Conservation (phyloP, 495 filamentous ascomycete species). For the Geoglossum glabrum region DNA sequence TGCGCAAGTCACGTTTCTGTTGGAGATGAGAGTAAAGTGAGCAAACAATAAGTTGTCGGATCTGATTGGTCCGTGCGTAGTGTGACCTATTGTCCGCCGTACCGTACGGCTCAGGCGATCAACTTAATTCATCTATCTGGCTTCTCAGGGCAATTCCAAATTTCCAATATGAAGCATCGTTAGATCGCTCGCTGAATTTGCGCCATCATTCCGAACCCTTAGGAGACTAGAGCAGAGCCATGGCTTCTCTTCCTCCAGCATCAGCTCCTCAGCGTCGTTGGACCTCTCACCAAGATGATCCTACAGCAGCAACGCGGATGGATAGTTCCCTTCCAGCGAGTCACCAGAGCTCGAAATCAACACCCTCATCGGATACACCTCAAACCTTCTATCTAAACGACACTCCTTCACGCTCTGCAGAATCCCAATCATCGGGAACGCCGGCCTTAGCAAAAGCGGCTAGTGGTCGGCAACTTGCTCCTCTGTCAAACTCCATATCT, state of each 20-base stretch:
- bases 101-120: too few relatives aligned
- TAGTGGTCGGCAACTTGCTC: background rate
- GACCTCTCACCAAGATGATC: constrained; percentile 21
- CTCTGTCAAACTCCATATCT: background rate
- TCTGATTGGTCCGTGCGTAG: too few relatives aligned
- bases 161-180: too few relatives aligned
- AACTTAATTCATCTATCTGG: too few relatives aligned
- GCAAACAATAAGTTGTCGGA: too few relatives aligned
- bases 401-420: background rate
- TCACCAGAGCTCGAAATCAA: background rate
- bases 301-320: background rate
- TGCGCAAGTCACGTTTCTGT: too few relatives aligned
- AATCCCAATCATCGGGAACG: background rate
- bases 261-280: constrained; percentile 28
- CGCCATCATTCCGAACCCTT: too few relatives aligned
- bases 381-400: background rate
- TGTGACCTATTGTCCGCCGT: too few relatives aligned
- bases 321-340: background rate
- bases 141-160: too few relatives aligned
- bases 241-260: constrained; percentile 18
- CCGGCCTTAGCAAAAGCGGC: background rate
- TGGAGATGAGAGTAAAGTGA: too few relatives aligned
- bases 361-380: background rate
- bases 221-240: background rate
- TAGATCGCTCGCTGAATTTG: too few relatives aligned